phyloP scores from a whole-genome alignment of 2,329 filamentous ascomycete genomes.

The Neonectria faginata region DNA sequence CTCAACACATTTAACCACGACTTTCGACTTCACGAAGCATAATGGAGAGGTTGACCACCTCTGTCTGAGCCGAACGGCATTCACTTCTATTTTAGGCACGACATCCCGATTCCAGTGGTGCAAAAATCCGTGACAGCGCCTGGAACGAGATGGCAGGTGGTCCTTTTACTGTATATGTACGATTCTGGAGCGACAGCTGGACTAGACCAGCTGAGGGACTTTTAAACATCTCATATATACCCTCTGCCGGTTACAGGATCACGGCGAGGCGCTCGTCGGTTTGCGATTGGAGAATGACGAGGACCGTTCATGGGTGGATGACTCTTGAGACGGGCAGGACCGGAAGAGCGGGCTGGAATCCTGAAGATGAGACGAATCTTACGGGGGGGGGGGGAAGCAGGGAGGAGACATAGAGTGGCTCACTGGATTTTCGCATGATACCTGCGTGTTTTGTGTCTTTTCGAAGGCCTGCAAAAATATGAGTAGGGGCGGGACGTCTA shows the following conservation, averaged over 20 bases:
- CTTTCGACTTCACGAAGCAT: constrained; percentile 1
- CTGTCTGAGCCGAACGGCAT: constrained; percentile 17
- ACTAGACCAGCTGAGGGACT: constrained; percentile 2
- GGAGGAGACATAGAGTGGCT: constrained; percentile 9
- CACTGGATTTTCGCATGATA: constrained; percentile 24
- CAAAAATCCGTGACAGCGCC: constrained; percentile 1
- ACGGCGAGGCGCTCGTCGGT: constrained; percentile 4
- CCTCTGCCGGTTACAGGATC: constrained; percentile 13
- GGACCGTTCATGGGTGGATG: not conserved
- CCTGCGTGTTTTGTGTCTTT: constrained; percentile 18
- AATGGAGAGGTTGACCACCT: constrained; percentile 11
- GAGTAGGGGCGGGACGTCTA: constrained; percentile 11
- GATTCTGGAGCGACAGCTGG: constrained; percentile 17
- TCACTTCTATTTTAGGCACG: constrained; percentile 7
- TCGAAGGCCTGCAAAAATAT: constrained; percentile 14
- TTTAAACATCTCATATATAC: constrained; percentile 5
- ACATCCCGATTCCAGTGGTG: constrained; percentile 3
- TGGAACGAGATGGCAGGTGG: constrained; percentile 1
- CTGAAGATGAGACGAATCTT: not conserved
- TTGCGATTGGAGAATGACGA: constrained; percentile 5
- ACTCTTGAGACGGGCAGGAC: not conserved
- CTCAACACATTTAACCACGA: constrained; percentile 9
- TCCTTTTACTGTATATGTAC: constrained; percentile 11
- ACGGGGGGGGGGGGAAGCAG: not conserved
- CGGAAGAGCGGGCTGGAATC: not conserved